A percentile compares a stretch with the other conserved stretches of the same genome.
Evolutionary conservation across 192 early-diverging fungal species (phyloP).

Genomic region (Radiomyces spectabilis): DNA sequence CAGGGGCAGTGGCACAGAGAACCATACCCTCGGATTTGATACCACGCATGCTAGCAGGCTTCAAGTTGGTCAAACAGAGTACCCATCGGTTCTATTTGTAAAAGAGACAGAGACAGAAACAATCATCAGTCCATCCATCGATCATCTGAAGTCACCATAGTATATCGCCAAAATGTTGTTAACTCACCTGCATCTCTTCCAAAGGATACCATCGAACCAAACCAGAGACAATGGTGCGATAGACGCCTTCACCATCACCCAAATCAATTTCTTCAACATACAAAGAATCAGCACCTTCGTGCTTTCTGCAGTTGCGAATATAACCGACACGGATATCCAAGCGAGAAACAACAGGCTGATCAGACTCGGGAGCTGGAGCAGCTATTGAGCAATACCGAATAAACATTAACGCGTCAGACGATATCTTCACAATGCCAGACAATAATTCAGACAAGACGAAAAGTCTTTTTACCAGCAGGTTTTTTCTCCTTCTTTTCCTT

Average conservation of each 20-base stretch:
- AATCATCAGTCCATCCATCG: neutral
- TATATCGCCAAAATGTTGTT: slow-evolving; percentile 49
- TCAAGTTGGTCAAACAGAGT: slow-evolving; percentile 86
- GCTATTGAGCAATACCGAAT: slow-evolving; percentile 8
- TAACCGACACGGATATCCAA: slow-evolving; percentile 92
- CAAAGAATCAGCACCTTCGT: slow-evolving; percentile 93
- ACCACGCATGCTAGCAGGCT: slow-evolving; percentile 91
- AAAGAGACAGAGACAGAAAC: neutral
- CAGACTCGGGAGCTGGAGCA: slow-evolving; percentile 35
- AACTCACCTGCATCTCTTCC: slow-evolving; percentile 77
- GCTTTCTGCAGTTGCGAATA: slow-evolving; percentile 74
- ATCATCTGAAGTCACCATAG: slow-evolving; percentile 16
- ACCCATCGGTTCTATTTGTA: slow-evolving; percentile 41
- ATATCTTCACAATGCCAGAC: neutral
- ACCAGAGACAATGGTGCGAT: slow-evolving; percentile 86
- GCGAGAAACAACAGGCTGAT: slow-evolving; percentile 59
- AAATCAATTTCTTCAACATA: slow-evolving; percentile 95
- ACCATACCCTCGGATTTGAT: slow-evolving; percentile 97
- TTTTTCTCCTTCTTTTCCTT: slow-evolving; percentile 56
- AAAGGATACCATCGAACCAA: slow-evolving; percentile 87
- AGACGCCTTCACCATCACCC: slow-evolving; percentile 80
- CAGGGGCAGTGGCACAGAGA: slow-evolving; percentile 76
- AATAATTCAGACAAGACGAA: no score
- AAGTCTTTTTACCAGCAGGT: slow-evolving; percentile 21
- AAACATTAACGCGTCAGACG: neutral